Evolutionary conservation across 2,329 filamentous ascomycete species (phyloP), one percentile per base, ranked within the genome.

Genomic region (Elsinoe australis): DNA sequence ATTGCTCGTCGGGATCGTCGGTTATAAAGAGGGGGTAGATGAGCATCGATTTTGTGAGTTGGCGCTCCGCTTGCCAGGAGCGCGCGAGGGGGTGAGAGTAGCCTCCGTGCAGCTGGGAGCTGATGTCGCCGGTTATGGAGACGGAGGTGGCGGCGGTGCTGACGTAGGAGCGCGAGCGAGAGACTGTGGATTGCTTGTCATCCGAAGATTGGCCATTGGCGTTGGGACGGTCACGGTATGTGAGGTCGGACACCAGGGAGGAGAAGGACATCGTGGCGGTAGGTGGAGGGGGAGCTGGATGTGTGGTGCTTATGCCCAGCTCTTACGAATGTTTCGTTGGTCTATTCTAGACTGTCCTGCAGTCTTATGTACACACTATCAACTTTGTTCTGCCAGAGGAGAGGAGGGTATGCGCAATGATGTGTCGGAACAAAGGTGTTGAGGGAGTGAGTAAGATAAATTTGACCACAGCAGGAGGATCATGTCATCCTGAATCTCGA

Each of bases 21-120:
- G 92, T 94, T 55, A 98, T 80, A 72, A 98, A 98, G 56, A 98
- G 77, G 9, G 92, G 92, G 69, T 94, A 96, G 61, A 98, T 95
- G 60, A 98, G 83, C 92, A 96, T 96, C 29, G 89, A 92, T 87
- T 95, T 59, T 51, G 71, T 74, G 56, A 74, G 61, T 55, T 74
- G 71, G 39, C 71, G 64, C 60, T 74, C 71, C 2, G 71, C 71
- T 56, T 74, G 71, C 71, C 71, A 74, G 60, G 71, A 61, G 51
- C 71, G 61, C 39, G 71, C 67, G 8, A 74, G 65, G 14, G 71
- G 71, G 54, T 74, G 71, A 54, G 67, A 69, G 57, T 74, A 74
- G 35, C 71, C 71, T 53, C 71, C 71, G 55, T 74, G 71, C 49
- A 74, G 61, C 58, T 74, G 71, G 45, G 68, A 71, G 51, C 68